A percentile compares a stretch with the other conserved stretches of the same genome.
These are phyloP conservation scores for Rhizopogon roseolus DNA, from an alignment of 768 basidiomycete genomes.

Conservation along the genomic window DNA sequence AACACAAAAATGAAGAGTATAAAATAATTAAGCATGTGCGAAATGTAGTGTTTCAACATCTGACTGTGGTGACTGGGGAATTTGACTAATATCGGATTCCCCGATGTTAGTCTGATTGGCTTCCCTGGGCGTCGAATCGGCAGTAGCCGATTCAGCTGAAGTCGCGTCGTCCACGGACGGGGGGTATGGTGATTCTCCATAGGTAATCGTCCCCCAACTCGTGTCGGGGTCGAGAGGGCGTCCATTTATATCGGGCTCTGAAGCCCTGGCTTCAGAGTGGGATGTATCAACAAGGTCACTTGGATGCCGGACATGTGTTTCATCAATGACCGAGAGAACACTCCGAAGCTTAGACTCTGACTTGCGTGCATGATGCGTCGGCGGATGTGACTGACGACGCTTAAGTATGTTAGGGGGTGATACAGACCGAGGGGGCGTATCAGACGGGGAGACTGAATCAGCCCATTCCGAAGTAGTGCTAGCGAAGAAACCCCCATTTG, in stretches of 20 bases:
- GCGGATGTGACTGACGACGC: slow-evolving; percentile 52
- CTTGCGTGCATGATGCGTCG: slow-evolving; percentile 43
- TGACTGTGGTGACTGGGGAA: slow-evolving; percentile 9
- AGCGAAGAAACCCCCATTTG: slow-evolving; percentile 42
- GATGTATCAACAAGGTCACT: slow-evolving; percentile 16
- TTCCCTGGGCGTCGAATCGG: neutral
- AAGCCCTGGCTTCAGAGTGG: slow-evolving; percentile 12
- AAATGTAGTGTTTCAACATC: slow-evolving; percentile 22
- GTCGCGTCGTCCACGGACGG: slow-evolving; percentile 36
- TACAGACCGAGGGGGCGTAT: slow-evolving; percentile 44
- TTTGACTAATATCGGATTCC: slow-evolving; percentile 11
- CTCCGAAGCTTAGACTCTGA: slow-evolving; percentile 65
- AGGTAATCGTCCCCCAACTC: slow-evolving; percentile 36
- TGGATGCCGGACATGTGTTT: slow-evolving; percentile 38
- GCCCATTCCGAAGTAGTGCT: slow-evolving; percentile 57
- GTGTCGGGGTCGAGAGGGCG: slow-evolving; percentile 22
- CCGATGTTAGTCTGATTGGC: slow-evolving; percentile 16
- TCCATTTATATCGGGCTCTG: slow-evolving; percentile 26
- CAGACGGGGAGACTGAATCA: slow-evolving; percentile 29
- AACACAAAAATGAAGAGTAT: slow-evolving; percentile 3
- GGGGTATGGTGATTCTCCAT: slow-evolving; percentile 34
- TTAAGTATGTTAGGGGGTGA: slow-evolving; percentile 40
- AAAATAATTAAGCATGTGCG: slow-evolving; percentile 8
- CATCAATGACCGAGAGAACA: slow-evolving; percentile 70
- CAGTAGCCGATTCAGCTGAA: slow-evolving; percentile 37